Evolutionary conservation across 257 asterid species (phyloP).

Genomic region (Leonotis leonurus): DNA sequence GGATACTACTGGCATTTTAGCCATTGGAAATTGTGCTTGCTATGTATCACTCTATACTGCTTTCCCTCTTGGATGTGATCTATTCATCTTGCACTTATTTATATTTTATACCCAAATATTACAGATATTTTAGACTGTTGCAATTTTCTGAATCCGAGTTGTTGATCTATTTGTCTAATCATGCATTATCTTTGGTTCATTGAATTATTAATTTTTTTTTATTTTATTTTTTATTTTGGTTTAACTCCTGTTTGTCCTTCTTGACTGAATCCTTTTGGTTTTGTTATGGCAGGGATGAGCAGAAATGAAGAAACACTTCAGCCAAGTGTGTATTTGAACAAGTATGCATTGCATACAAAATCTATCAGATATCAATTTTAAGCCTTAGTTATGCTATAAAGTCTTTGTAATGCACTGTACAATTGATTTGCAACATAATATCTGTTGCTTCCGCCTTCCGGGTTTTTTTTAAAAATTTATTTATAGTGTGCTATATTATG

Average conservation of each 20-base stretch:
- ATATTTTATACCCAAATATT: too few species aligned
- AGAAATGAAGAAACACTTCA: constrained; percentile 88
- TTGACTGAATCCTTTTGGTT: neutral
- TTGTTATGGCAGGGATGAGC: constrained; percentile 52
- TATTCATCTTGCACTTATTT: constrained; percentile 1
- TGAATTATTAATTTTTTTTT: neutral
- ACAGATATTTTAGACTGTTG: neutral
- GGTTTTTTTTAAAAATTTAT: too few species aligned
- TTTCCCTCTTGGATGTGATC: constrained; percentile 1
- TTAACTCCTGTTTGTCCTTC: neutral
- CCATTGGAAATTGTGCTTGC: neutral
- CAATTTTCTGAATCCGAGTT: neutral
- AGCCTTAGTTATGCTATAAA: neutral
- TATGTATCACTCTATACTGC: neutral
- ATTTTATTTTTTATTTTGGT: neutral
- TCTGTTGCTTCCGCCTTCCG: too few species aligned
- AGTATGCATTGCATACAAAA: constrained; percentile 28
- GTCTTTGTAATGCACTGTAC: neutral
- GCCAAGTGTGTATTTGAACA: constrained; percentile 85
- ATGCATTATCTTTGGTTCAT: neutral
- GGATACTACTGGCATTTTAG: constrained; percentile 7
- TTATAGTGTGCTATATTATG: neutral
- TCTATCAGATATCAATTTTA: neutral
- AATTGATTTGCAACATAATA: too few species aligned
- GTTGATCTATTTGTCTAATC: constrained; percentile 10